Evolutionary conservation across 1,284 basidiomycete genomes (phyloP), one percentile per base, ranked within the genome.

Genomic region (Schizophyllum amplum): DNA sequence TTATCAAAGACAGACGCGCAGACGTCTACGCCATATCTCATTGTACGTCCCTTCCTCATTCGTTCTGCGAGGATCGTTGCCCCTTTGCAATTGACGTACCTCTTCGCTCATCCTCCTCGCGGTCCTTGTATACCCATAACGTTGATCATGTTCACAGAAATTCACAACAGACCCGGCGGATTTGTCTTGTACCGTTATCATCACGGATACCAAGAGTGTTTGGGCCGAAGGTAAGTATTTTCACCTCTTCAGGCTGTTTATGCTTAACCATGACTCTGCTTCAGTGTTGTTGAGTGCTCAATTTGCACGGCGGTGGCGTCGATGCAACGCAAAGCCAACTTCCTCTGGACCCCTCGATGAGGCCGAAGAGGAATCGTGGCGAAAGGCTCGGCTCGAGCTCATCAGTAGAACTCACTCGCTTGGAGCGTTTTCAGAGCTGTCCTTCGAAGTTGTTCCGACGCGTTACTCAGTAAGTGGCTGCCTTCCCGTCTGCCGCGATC

Each of bases 181-280:
- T 62, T 68, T 78, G 52, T 74, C 75, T 15, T 87, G 85, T 63
- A 78, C 72, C 60, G 65, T 89, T 53, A 65, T 90, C 61, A 67
- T 89, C 55, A 88, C 88, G 17, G 87, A 90, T 68, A 90, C 86
- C 5, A 86, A 80, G 66, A 75, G 71, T 42, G 83, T 85, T 9
- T 90, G 86, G 87, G 75, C 74, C n/a, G 87, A 90, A 83, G 83
- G 87, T 86, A 60, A 13, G 33, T 42, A 62, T 59, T 59, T n/a
- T 52, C 47, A 47, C 55, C 24, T 54, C 22, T 52, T 27, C 3
- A 50, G 17, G 48, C 21, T 6, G 13, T 55, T 58, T 54, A 49
- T 50, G 49, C 20, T 57, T 1, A 50, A 2, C 21, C 15, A 50
- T 13, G 13, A 11, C 21, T 46, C 26, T 13, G 26, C 13, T 22